Evolutionary conservation across 768 basidiomycete genomes (phyloP).

Genomic region (Cyclocybe aegerita): DNA sequence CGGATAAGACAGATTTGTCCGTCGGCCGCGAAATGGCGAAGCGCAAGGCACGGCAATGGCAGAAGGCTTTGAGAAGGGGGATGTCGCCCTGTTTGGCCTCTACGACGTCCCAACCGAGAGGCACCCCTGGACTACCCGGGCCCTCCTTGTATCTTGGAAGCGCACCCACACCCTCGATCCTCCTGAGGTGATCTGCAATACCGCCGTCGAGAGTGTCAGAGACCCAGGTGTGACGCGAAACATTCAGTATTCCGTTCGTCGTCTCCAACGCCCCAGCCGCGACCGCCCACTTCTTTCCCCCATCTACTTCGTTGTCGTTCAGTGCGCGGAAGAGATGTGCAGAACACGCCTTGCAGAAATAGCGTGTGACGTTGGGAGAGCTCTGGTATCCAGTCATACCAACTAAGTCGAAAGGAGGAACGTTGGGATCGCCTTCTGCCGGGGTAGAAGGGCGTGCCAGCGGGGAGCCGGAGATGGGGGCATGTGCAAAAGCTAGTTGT

Average conservation of each 20-base stretch:
- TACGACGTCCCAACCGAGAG: constrained; percentile 15
- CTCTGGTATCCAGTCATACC: constrained; percentile 13
- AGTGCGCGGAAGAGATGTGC: constrained; percentile 14
- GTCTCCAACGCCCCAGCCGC: constrained; percentile 13
- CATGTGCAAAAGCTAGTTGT: constrained; percentile 15
- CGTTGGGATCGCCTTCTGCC: neutral
- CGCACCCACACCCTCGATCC: constrained; percentile 3
- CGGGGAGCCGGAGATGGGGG: constrained; percentile 8
- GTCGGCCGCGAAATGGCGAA: constrained; percentile 20
- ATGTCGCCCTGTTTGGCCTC: neutral
- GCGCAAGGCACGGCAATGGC: constrained; percentile 12
- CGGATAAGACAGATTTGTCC: constrained; percentile 3
- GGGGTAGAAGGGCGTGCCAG: neutral
- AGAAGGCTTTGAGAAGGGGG: constrained; percentile 5
- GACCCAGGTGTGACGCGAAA: constrained; percentile 17
- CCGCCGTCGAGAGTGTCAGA: constrained; percentile 22
- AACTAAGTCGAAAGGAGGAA: constrained; percentile 4
- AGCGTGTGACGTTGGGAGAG: constrained; percentile 10
- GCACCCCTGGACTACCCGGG: constrained; percentile 9
- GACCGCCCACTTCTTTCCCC: constrained; percentile 9
- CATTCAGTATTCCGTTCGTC: constrained; percentile 13
- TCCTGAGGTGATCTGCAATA: constrained; percentile 14
- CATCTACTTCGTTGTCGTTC: neutral
- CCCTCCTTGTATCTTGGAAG: constrained; percentile 14
- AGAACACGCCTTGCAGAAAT: constrained; percentile 18